A percentile compares a stretch with the other conserved stretches of the same genome.
These are phyloP conservation scores for Pestalotiopsis sp. DNA, from an alignment of 2,329 filamentous ascomycete genomes.

Conservation along the genomic window DNA sequence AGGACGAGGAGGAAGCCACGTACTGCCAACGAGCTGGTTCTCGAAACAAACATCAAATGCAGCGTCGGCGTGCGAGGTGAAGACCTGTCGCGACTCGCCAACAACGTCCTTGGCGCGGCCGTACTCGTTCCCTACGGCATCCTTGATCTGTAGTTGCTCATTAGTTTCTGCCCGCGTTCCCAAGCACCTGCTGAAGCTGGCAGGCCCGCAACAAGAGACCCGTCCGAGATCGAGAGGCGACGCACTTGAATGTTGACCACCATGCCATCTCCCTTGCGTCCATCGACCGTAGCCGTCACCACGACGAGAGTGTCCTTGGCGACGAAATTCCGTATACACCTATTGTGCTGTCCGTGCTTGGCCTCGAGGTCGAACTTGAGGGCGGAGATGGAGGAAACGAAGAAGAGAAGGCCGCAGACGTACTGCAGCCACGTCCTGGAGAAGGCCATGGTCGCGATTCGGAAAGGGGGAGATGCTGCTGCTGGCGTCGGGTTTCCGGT, in stretches of 20 bases:
- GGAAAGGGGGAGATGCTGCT: neutral
- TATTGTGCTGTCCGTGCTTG: slow-evolving; percentile 68
- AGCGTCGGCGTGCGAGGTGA: slow-evolving; percentile 88
- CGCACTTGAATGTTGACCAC: slow-evolving; percentile 88
- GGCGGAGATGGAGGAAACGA: slow-evolving; percentile 60
- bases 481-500: neutral
- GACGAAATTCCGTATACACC: slow-evolving; percentile 97
- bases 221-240: slow-evolving; percentile 21
- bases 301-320: slow-evolving; percentile 90
- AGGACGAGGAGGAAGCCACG: slow-evolving; percentile 32
- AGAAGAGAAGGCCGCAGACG: slow-evolving; percentile 59
- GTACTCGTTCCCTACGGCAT: slow-evolving; percentile 95
- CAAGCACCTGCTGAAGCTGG: neutral
- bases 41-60: slow-evolving; percentile 97
- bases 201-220: neutral
- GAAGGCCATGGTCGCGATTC: slow-evolving; percentile 45
- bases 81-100: slow-evolving; percentile 90
- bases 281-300: slow-evolving; percentile 85
- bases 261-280: slow-evolving; percentile 90
- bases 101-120: slow-evolving; percentile 86
- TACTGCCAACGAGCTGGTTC: slow-evolving; percentile 75
- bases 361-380: slow-evolving; percentile 94
- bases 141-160: slow-evolving; percentile 70
- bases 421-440: slow-evolving; percentile 56
- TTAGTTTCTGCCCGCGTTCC: slow-evolving; percentile 10